phyloP scores from a whole-genome alignment of 441 rosid species.

The Francoa sonchifolia region DNA sequence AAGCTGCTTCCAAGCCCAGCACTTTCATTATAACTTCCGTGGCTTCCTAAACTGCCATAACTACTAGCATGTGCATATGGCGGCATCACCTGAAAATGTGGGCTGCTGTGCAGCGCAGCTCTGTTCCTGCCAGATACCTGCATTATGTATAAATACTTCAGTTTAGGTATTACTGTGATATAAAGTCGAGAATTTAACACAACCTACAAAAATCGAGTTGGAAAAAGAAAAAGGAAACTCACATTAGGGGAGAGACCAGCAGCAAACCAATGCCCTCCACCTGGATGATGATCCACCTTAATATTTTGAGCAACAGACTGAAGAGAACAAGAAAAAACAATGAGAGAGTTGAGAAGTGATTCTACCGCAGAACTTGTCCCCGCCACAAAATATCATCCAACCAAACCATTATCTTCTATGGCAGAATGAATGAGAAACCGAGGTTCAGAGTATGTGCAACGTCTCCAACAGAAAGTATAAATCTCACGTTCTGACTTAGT shows the following conservation, averaged over 20 bases:
- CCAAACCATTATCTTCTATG: no score
- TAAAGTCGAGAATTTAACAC: neutral
- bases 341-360: no score
- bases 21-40: constrained; percentile 91
- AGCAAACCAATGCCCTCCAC: constrained; percentile 99
- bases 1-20: constrained; percentile 72
- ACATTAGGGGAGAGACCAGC: constrained; percentile 99
- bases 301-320: constrained; percentile 71
- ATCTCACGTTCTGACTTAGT: neutral
- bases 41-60: constrained; percentile 94
- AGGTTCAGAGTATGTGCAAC: no score
- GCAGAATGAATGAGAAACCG: no score
- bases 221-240: no score
- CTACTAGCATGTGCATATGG: constrained; percentile 71
- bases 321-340: constrained; percentile 6
- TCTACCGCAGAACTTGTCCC: no score
- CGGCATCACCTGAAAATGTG: constrained; percentile 62
- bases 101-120: constrained; percentile 61
- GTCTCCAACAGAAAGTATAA: no score
- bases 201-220: constrained; percentile 12
- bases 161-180: constrained; percentile 2
- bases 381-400: no score
- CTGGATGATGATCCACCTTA: constrained; percentile 97
- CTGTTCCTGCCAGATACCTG: constrained; percentile 73
- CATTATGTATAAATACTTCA: constrained; percentile 13